Conservation (phyloP, 2,329 filamentous ascomycete genomes). For the Diplodia corticola region DNA sequence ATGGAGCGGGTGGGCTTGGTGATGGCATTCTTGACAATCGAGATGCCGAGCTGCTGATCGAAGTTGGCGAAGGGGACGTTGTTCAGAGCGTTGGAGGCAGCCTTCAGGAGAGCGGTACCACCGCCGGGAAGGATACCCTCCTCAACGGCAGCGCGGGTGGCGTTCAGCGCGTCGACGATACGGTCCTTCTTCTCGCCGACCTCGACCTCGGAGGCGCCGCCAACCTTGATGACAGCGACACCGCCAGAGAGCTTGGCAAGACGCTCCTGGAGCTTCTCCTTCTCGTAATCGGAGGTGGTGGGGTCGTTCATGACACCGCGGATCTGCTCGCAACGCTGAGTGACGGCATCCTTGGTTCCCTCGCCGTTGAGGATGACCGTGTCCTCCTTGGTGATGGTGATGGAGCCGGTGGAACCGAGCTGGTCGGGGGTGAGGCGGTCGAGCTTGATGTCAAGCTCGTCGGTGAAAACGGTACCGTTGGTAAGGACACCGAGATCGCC, state of each 20-base stretch:
- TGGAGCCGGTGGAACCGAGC: constrained; percentile 95
- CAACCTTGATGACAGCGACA: constrained; percentile 99
- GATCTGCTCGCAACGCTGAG: constrained; percentile 98
- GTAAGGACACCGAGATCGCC: constrained; percentile 94
- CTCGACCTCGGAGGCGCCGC: constrained; percentile 95
- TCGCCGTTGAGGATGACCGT: constrained; percentile 98
- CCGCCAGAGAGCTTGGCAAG: constrained; percentile 98
- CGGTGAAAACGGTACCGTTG: constrained; percentile 95
- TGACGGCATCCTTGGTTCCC: constrained; percentile 88
- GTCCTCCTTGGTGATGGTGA: constrained; percentile 99
- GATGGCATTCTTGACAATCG: constrained; percentile 97
- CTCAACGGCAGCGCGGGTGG: constrained; percentile 96
- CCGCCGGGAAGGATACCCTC: constrained; percentile 98
- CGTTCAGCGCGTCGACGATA: constrained; percentile 97
- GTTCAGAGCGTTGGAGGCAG: constrained; percentile 81
- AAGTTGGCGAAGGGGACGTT: constrained; percentile 90
- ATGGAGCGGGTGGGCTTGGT: constrained; percentile 92
- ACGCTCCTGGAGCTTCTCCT: constrained; percentile 99
- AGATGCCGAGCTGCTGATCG: constrained; percentile 97
- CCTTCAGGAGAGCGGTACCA: constrained; percentile 97
- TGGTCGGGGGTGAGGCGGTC: constrained; percentile 96
- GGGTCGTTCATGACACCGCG: constrained; percentile 94
- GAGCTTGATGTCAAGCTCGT: constrained; percentile 98
- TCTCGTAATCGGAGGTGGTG: constrained; percentile 97
- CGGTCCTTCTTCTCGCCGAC: constrained; percentile 99